Evolutionary conservation across 805 yeast species (phyloP), one percentile per base, ranked within the genome.

Genomic region (Yamadazyma ubonensis): DNA sequence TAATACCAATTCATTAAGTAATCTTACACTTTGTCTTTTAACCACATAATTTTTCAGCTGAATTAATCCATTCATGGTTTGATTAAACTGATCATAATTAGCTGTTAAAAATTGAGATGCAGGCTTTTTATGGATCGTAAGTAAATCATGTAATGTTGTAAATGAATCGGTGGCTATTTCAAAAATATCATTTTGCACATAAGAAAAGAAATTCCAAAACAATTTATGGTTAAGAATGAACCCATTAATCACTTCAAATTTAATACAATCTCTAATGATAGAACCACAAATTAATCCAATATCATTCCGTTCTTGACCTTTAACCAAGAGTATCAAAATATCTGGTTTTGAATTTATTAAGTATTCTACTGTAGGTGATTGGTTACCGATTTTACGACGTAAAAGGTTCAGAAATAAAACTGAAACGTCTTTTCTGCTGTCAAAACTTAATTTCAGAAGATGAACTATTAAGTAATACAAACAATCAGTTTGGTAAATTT

Each of bases 121-220:
- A 19, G 82, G 58, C 47, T 74, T 75, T 46, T 83, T 81, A 64
- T 88, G 95, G 3, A 67, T 54, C 0, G 89, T 79, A 34, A 93
- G 67, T 26, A 86, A 65, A 45, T 82, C 91, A 50, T 70, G 76
- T 52, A 85, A 65, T 1, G 96, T 86, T 39, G 83, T 79, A 61
- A 91, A 86, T 1, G 96, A 79, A 57, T 89, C 96, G 0, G 96
- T 86, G 42, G 96, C 88, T 16, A 86, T 78, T 63, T 93, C 98
- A 65, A 93, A 93, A 20, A 84, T 79, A 4, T 82, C 83, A 27
- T 75, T 70, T 50, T 81, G 83, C 28, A 86, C 86, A 58, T 85
- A 87, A 32, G 76, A 78, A 61, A 93, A 91, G 52, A 80, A 83
- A 45, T 78, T 77, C 98, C 98, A 93, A 47, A 91, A 72, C 17